Base-by-base conservation (phyloP, 148 eudicot genomes). In the Bassia scoparia region DNA sequence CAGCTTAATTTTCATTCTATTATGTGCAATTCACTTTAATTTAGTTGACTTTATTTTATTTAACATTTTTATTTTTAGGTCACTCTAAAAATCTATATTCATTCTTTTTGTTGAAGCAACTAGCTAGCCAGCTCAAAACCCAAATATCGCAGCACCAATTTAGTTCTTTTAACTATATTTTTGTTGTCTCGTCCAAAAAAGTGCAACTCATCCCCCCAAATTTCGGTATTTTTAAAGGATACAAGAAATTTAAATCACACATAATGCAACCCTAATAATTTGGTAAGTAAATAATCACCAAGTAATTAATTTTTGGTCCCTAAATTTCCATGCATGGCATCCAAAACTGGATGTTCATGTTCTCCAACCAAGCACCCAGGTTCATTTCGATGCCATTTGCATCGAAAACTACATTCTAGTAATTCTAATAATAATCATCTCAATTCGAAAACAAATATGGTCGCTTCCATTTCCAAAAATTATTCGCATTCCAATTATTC, bases 321-420 rank as follows among this genome's bases (percentile, higher is more conserved):
- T 31, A 65, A 65, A 71, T 66, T 65, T 55, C 54, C 23, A 31
- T 54, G 72, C 76, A 77, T 77, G 80, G 80, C 80, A 77, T 77
- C 80, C 73, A 78, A 73, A 67, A 35, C 55, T 54, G 77, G 77
- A 74, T 74, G 78, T 70, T 68, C 63, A 73, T 78, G 81, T 43
- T 78, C 81, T 53, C 81, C 77, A n/a, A 78, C 77, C 56, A 78
- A 60, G 69, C 81, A 78, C 69, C 81, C 81, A 1, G 81, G 81
- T n/a, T 73, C 81, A 29, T 78, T 78, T 55, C 34, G 77, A 41
- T 78, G 81, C 37, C 81, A 59, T 48, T 58, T 73, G 11, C 77
- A 78, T 27, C 73, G 73, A 35, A 50, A 73, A 59, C 26, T 20
- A 46, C 33, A 72, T 30, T 72, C 68, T 29, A n/a, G n/a, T n/a